Evolutionary conservation across 345 rosid genomes (phyloP), one percentile per base, ranked within the genome.

Genomic region (Aurinia saxatilis): DNA sequence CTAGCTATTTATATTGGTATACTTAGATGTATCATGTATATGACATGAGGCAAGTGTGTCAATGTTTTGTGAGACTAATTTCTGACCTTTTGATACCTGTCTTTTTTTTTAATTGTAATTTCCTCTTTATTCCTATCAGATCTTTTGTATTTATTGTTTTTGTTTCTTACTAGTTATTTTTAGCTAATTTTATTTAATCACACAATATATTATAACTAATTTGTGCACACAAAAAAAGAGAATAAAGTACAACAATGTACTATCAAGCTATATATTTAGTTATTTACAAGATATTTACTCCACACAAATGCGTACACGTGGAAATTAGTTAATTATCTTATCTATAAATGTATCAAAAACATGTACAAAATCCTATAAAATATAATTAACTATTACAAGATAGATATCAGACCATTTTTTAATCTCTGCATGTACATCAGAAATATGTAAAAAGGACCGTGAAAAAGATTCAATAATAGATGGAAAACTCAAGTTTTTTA

Each of bases 1-100:
- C 75, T 70, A 65, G 27, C 55, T 58, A 51, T 45, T 39, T 72
- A 72, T 65, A 65, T 53, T 57, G 50, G 42, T 72, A 60, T 56
- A 46, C 34, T 36, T 57, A 41, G n/a, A 65, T 59, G 65, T 52
- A 60, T 44, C n/a, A 15, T 54, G 58, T 56, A 39, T 44, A 17
- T 33, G 67, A 27, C 31, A 27, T 59, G 18, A 59, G 38, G 40
- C 60, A 63, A 69, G 35, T 61, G 50, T 54, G 37, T 47, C 37
- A 19, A 55, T 39, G 45, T 55, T 48, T 46, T 48, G 50, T 40
- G 25, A 50, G 14, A 69, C 44, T 31, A 54, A 23, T 70, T 68
- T 4, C 34, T 44, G 34, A 23, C n/a, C 10, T 68, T 60, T 61
- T 53, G 36, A 45, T 62, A 44, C 54, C 57, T 69, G 38, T 60